phyloP scores from a whole-genome alignment of 495 filamentous ascomycete species.

The Rhizodiscina lignyota region DNA sequence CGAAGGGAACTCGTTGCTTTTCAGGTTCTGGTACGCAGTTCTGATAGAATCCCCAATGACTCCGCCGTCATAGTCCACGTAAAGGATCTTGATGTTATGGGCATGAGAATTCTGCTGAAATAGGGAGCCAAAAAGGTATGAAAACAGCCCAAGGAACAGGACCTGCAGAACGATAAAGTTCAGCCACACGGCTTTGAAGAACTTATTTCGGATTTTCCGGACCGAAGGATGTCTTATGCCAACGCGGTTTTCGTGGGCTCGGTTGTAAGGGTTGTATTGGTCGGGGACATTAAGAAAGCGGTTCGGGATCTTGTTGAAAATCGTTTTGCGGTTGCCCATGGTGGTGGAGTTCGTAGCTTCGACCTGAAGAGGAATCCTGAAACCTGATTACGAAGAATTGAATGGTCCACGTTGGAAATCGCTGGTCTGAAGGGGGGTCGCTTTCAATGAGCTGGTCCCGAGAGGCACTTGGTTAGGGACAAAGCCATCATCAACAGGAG shows the following conservation, averaged over 20 bases:
- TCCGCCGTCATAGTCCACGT: slow-evolving; percentile 36
- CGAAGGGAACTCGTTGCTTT: slow-evolving; percentile 5
- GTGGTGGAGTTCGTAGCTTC: too few species aligned
- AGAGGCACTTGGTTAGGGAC: too few species aligned
- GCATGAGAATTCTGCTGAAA: slow-evolving; percentile 1
- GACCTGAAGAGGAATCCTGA: too few species aligned
- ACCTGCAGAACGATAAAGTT: neutral
- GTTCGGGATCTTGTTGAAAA: too few species aligned
- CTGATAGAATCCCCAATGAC: slow-evolving; percentile 26
- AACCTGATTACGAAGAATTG: too few species aligned
- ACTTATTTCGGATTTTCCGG: neutral
- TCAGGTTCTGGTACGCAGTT: slow-evolving; percentile 24
- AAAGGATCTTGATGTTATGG: slow-evolving; percentile 28
- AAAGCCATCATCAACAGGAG: too few species aligned
- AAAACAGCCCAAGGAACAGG: neutral
- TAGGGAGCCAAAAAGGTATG: neutral
- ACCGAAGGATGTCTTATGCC: neutral
- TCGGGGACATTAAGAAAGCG: too few species aligned
- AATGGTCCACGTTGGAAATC: too few species aligned
- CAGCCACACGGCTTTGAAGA: neutral
- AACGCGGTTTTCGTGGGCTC: neutral
- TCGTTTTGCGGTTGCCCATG: too few species aligned
- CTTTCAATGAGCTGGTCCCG: too few species aligned
- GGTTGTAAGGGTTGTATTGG: too few species aligned
- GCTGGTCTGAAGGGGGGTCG: too few species aligned